A percentile compares a stretch with the other conserved stretches of the same genome.
Evolutionary conservation across 257 asterid species (phyloP).

Genomic region (Pogostemon cablin): DNA sequence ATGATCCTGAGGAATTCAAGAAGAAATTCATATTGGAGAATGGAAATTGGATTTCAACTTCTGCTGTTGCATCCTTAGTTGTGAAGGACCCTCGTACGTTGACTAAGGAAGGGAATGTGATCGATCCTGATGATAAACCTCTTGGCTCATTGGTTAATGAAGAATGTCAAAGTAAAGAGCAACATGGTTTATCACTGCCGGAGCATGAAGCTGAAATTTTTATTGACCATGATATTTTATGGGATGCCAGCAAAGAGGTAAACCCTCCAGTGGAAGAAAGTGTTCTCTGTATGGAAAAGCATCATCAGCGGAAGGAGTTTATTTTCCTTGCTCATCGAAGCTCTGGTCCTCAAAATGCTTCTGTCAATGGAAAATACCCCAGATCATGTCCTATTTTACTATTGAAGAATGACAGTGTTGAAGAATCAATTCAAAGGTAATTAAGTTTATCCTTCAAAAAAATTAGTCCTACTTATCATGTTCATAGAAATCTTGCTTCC

Average conservation of each 20-base stretch:
- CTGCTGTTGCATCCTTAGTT: conserved; percentile 54
- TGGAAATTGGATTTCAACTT: conserved; percentile 43
- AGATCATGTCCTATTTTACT: conserved; percentile 71
- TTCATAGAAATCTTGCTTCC: neutral
- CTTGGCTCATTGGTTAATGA: conserved; percentile 30
- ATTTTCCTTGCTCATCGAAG: conserved; percentile 48
- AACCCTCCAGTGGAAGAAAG: conserved; percentile 74
- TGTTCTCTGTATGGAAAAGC: conserved; percentile 63
- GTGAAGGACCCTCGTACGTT: conserved; percentile 73
- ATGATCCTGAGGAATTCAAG: conserved; percentile 30
- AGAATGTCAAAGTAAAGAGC: conserved; percentile 39
- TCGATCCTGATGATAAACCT: conserved; percentile 40
- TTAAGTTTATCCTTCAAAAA: conserved; percentile 12
- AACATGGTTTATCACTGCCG: conserved; percentile 31
- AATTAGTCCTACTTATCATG: neutral
- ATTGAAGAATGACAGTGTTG: conserved; percentile 47
- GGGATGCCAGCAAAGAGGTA: conserved; percentile 63
- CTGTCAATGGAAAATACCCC: conserved; percentile 42
- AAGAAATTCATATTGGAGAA: conserved; percentile 38
- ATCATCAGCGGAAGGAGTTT: conserved; percentile 54
- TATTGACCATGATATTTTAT: conserved; percentile 46
- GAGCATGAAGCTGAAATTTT: conserved; percentile 40
- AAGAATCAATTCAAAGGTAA: conserved; percentile 60
- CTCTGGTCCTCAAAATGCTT: conserved; percentile 42
- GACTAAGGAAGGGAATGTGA: conserved; percentile 35